These are phyloP conservation scores for Pistacia atlantica DNA, from an alignment of 345 rosid species.

Conservation along the genomic window DNA sequence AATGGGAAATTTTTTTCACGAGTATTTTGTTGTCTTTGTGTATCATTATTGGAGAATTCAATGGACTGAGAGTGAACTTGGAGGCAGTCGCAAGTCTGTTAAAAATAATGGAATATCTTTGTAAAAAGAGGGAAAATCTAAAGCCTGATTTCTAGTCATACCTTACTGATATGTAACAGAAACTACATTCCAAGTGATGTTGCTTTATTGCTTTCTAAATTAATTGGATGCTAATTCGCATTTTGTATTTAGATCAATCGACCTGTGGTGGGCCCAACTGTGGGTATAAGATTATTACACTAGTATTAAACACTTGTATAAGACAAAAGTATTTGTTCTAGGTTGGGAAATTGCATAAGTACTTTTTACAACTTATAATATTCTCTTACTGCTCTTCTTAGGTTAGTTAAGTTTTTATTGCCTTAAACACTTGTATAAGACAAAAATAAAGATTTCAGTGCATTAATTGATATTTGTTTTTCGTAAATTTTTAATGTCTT, in stretches of 20 bases:
- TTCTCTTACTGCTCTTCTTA: neutral
- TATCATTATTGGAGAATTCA: slow-evolving; percentile 9
- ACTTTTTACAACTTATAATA: neutral
- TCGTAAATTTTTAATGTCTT: neutral
- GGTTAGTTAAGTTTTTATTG: neutral
- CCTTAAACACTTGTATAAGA: no score
- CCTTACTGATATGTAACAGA: neutral
- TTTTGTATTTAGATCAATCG: neutral
- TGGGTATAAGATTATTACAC: neutral
- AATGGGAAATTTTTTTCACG: slow-evolving; percentile 7
- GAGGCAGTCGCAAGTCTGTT: slow-evolving; percentile 1
- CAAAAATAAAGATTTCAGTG: neutral
- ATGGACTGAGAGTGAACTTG: slow-evolving; percentile 19
- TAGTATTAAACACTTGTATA: neutral
- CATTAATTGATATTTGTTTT: neutral
- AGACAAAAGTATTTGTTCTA: neutral
- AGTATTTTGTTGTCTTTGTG: slow-evolving; percentile 13
- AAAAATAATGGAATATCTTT: neutral
- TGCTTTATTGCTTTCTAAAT: neutral
- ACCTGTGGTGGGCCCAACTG: neutral
- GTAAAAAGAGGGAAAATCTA: slow-evolving; percentile 2
- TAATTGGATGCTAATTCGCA: slow-evolving; percentile 2
- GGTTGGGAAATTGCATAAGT: neutral
- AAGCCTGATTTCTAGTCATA: slow-evolving; percentile 7
- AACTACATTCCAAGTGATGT: slow-evolving; percentile 10